These are phyloP conservation scores for Forsythia viridissima DNA, from an alignment of 257 asterid genomes.

Conservation along the genomic window DNA sequence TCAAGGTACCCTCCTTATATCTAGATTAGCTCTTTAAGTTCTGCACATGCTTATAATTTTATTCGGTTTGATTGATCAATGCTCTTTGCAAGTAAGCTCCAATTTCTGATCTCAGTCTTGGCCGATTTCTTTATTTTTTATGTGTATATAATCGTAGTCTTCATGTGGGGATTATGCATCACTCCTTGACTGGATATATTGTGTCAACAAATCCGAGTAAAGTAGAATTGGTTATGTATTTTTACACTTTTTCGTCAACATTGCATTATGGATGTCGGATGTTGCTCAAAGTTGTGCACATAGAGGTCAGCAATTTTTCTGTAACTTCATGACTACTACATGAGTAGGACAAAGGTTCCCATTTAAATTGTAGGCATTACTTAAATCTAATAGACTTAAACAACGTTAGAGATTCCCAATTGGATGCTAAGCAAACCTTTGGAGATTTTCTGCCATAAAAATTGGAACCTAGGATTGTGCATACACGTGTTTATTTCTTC, in stretches of 20 bases:
- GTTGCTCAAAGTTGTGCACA: not conserved
- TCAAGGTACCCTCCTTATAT: conserved; percentile 59
- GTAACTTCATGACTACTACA: too few relatives aligned
- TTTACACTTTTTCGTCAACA: too few relatives aligned
- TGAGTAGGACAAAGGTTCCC: too few relatives aligned
- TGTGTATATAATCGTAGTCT: conserved; percentile 13
- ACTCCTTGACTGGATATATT: not conserved
- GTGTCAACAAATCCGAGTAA: too few relatives aligned
- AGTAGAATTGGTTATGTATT: too few relatives aligned
- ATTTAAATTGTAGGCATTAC: too few relatives aligned
- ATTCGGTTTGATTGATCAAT: not conserved
- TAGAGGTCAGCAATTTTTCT: too few relatives aligned
- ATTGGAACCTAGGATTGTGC: not conserved
- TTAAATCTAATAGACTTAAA: too few relatives aligned
- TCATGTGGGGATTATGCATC: not conserved
- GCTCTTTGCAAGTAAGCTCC: not conserved
- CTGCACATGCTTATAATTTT: conserved; percentile 13
- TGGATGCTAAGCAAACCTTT: not conserved
- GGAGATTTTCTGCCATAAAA: not conserved
- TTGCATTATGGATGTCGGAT: not conserved
- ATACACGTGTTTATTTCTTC: not conserved
- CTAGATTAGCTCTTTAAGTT: conserved; percentile 1
- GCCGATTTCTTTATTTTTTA: not conserved
- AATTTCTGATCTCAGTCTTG: not conserved
- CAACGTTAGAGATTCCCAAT: not conserved